Evolutionary conservation across 176 grass and related monocot species (phyloP), one percentile per base, ranked within the genome.

Genomic region (Dendrocalamus sinicus): DNA sequence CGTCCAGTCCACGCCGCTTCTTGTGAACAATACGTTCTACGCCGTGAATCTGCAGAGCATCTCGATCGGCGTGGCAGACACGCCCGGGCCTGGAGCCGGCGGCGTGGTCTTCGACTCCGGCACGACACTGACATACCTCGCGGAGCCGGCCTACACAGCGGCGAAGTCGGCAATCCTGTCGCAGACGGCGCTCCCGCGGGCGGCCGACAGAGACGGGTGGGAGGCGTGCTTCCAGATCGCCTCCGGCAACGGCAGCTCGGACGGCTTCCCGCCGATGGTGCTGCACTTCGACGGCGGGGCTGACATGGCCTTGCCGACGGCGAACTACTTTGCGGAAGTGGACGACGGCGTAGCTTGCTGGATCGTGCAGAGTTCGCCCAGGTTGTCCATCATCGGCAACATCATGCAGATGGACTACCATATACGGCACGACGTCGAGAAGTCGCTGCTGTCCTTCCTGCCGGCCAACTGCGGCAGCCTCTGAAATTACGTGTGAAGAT

Each of bases 341-440:
- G 32, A 22, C 2, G 5, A 6, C 0, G 30, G 59, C 11, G 81
- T 84, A 22, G 0, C 24, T 3, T 81, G 78, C 58, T 48, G 57
- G 78, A 1, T 67, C 11, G 45, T 81, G 37, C 45, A 63, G 61
- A 12, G 3, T 0, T 64, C 79, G 12, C 2, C 41, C 7, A 39
- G 40, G 0, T 0, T 82, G 1, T 82, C 79, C 28, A 67, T 82
- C 67, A 52, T 82, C 64, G 79, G 79, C 45, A 82, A 70, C 61
- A 37, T 66, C 79, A 69, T 82, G 79, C 79, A 82, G 59, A 70
- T 82, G 62, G 16, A 82, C 62, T 52, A 68, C 17, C 79, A 82
- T 14, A 70, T 82, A 70, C 67, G 59, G 35, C 23, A 67, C 40
- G 79, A 82, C 67, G 9, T 82, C 28, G 22, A 22, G 0, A 54